These are phyloP conservation scores for Phytopythium litorale DNA, from an alignment of 352 stramenopile genomes.

Conservation along the genomic window DNA sequence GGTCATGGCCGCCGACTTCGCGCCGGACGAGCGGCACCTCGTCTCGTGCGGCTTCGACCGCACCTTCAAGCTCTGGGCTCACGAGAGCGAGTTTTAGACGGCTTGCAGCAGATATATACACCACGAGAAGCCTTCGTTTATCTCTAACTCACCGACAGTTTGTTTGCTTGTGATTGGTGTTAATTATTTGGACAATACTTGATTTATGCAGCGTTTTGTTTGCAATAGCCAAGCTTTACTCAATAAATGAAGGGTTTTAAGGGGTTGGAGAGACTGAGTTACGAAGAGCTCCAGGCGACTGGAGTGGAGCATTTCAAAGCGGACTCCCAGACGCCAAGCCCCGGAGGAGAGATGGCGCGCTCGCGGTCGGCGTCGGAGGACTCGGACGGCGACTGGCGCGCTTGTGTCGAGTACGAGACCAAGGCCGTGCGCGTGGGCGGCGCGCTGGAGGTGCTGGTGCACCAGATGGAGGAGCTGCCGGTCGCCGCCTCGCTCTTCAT, in stretches of 20 bases:
- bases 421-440: constrained; percentile 41
- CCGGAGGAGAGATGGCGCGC: neutral
- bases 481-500: constrained; percentile 55
- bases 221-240: neutral
- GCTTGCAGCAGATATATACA: neutral
- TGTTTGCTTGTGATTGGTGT: neutral
- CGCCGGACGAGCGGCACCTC: constrained; percentile 84
- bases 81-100: constrained; percentile 82
- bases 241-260: neutral
- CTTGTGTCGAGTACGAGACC: constrained; percentile 51
- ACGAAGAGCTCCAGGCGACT: neutral
- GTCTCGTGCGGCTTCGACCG: constrained; percentile 90
- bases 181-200: no score
- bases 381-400: constrained; percentile 45
- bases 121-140: neutral
- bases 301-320: neutral
- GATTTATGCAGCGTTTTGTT: neutral
- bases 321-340: neutral
- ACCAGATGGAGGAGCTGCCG: constrained; percentile 59
- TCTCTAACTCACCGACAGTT: neutral
- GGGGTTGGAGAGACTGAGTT: neutral
- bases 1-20: constrained; percentile 92
- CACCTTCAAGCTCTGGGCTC: constrained; percentile 92
- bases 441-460: constrained; percentile 32
- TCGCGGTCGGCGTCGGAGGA: constrained; percentile 17